Conservation (phyloP, 164 flowering plant species). For the Liquidambar formosana region DNA sequence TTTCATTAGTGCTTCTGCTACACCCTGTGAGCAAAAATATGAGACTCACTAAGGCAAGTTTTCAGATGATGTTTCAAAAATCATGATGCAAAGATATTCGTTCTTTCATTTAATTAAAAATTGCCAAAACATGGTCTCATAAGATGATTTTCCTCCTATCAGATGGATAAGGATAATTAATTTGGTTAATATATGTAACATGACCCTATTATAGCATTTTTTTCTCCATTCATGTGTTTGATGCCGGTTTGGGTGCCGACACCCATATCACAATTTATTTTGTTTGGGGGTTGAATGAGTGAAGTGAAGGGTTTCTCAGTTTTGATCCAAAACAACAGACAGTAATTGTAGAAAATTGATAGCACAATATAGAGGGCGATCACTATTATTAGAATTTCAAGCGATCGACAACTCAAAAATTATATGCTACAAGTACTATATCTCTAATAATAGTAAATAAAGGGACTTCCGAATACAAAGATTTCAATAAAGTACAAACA, state of each 20-base stretch:
- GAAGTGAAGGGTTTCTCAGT: no score
- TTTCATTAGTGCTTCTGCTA: conserved; percentile 81
- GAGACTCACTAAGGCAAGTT: not conserved
- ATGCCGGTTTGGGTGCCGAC: no score
- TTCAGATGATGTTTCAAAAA: not conserved
- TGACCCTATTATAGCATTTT: not conserved
- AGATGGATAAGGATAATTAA: not conserved
- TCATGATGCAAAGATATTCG: not conserved
- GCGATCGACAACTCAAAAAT: not conserved
- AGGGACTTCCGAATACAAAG: no score
- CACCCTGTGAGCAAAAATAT: conserved; percentile 50
- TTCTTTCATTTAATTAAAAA: not conserved
- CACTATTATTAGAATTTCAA: not conserved
- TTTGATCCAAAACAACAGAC: no score
- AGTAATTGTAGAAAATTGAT: no score
- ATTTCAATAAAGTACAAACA: conserved; percentile 4
- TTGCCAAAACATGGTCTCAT: not conserved
- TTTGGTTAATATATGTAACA: not conserved
- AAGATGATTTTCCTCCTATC: not conserved
- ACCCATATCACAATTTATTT: no score
- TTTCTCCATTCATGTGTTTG: no score
- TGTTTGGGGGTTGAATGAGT: no score
- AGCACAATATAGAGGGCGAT: no score
- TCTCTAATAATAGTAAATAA: no score
- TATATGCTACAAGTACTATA: not conserved